phyloP scores from a whole-genome alignment of 805 yeast genomes.

The Cyberlindnera mycetangii region DNA sequence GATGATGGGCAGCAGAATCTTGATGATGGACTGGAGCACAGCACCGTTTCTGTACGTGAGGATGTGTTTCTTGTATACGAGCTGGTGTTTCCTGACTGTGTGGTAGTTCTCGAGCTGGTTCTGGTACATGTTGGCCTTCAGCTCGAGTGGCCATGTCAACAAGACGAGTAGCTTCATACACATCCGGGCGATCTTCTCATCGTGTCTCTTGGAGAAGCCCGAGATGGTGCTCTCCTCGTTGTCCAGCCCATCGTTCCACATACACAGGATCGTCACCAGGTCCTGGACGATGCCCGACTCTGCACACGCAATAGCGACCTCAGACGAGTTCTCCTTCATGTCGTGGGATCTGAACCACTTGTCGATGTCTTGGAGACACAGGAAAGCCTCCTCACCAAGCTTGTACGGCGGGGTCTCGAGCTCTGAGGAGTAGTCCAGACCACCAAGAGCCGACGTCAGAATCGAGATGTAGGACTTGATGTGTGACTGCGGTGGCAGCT shows the following conservation, averaged over 20 bases:
- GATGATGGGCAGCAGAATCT: conserved; percentile 64
- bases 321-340: conserved; percentile 63
- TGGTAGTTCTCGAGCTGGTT: conserved; percentile 57
- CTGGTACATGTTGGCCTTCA: conserved; percentile 47
- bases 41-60: conserved; percentile 56
- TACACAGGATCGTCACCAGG: conserved; percentile 66
- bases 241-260: conserved; percentile 55
- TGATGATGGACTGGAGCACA: conserved; percentile 64
- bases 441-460: conserved; percentile 87
- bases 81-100: conserved; percentile 62
- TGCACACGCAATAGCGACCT: conserved; percentile 85
- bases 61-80: conserved; percentile 66
- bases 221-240: conserved; percentile 22
- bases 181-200: conserved; percentile 65
- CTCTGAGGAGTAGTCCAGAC: conserved; percentile 64
- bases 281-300: conserved; percentile 79
- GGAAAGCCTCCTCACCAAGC: conserved; percentile 80
- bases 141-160: conserved; percentile 79
- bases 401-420: conserved; percentile 54
- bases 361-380: conserved; percentile 76
- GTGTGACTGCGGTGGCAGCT: conserved; percentile 17
- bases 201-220: conserved; percentile 33
- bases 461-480: conserved; percentile 71
- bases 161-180: conserved; percentile 78
- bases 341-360: conserved; percentile 86